phyloP scores from a whole-genome alignment of 768 basidiomycete genomes.

The Hebeloma cylindrosporum region DNA sequence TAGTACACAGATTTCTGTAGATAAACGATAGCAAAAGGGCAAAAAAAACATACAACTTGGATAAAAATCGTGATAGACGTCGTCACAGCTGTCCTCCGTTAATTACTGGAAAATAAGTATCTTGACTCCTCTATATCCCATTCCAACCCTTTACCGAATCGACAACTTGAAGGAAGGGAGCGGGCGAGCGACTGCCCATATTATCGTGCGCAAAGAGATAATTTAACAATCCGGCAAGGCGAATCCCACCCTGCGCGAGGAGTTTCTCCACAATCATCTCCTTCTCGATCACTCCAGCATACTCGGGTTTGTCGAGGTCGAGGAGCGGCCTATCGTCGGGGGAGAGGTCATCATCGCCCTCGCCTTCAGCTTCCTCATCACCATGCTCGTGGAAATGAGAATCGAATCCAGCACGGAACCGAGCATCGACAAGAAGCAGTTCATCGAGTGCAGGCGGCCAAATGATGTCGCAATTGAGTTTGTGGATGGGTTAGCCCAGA shows the following conservation, averaged over 20 bases:
- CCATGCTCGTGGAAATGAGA: slow-evolving; percentile 16
- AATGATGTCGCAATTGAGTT: slow-evolving; percentile 78
- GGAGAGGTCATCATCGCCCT: slow-evolving; percentile 3
- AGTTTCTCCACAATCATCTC: slow-evolving; percentile 78
- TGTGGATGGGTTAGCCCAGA: slow-evolving; percentile 76
- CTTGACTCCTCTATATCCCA: no score
- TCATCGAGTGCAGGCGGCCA: slow-evolving; percentile 74
- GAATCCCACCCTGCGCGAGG: slow-evolving; percentile 78
- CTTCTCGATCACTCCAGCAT: slow-evolving; percentile 66
- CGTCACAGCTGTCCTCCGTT: no score
- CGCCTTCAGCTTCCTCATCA: slow-evolving; percentile 12
- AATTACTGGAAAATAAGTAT: no score
- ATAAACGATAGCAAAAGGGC: no score
- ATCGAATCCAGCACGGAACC: slow-evolving; percentile 32
- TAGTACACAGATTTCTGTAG: no score
- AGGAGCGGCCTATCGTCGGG: slow-evolving; percentile 26
- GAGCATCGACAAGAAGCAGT: no score
- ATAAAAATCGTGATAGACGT: no score
- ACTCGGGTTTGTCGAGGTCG: slow-evolving; percentile 81
- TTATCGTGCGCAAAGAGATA: slow-evolving; percentile 49
- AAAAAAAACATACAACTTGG: no score
- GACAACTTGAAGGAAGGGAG: no score
- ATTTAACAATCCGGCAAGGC: slow-evolving; percentile 84
- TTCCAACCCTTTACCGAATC: no score
- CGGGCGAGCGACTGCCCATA: no score